Conservation (phyloP, 345 rosid species). For the Rubroshorea leprosula region DNA sequence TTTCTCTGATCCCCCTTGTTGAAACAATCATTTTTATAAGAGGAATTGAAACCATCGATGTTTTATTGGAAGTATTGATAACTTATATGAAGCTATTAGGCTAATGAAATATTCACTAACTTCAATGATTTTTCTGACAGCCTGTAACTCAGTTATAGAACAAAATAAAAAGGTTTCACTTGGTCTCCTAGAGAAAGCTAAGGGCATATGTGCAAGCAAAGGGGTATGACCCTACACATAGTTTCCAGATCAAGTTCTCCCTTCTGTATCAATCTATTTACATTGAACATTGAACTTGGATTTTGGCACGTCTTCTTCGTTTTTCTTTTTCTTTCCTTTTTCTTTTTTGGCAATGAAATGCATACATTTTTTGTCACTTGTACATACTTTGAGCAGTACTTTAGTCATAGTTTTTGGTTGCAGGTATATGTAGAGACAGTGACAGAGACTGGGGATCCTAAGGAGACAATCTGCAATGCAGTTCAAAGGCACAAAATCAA, state of each 20-base stretch:
- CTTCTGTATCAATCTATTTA: too few species aligned
- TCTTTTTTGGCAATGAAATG: too few species aligned
- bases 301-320: too few species aligned
- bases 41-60: too few species aligned
- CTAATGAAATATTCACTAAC: not conserved
- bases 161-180: constrained; percentile 22
- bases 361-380: too few species aligned
- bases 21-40: too few species aligned
- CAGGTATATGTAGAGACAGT: constrained; percentile 43
- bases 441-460: constrained; percentile 34
- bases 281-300: too few species aligned
- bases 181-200: constrained; percentile 46
- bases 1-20: not conserved
- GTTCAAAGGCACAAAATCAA: constrained; percentile 22
- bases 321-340: too few species aligned
- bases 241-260: not conserved
- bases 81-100: not conserved
- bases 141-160: constrained; percentile 17
- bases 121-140: constrained; percentile 28
- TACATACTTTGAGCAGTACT: too few species aligned
- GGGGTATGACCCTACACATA: constrained; percentile 26
- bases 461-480: constrained; percentile 25
- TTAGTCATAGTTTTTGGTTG: not conserved
- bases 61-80: too few species aligned
- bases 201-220: constrained; percentile 31